Base-by-base conservation (phyloP, 2,329 filamentous ascomycete species). In the Byssoonygena ceratinophila region DNA sequence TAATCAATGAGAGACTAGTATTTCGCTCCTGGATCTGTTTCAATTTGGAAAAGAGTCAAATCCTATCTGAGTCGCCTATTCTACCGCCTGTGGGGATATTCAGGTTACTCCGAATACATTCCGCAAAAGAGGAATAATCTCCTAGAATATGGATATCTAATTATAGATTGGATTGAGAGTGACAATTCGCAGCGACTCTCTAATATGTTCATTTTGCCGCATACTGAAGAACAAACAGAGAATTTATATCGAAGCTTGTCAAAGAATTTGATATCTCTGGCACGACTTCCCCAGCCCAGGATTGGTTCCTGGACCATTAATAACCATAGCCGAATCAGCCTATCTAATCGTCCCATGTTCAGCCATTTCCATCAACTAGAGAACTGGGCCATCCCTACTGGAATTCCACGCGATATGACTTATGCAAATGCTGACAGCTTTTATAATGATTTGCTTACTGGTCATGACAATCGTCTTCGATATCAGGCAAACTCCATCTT, bases 381-480 rank as follows among this genome's bases (percentile, higher is more conserved):
- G n/a, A n/a, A n/a, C n/a, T n/a, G n/a, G n/a, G n/a, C n/a, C n/a
- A n/a, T n/a, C n/a, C n/a, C n/a, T n/a, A n/a, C n/a, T n/a, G n/a
- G n/a, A n/a, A n/a, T n/a, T n/a, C n/a, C n/a, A n/a, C n/a, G n/a
- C n/a, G n/a, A n/a, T n/a, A n/a, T n/a, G n/a, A n/a, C n/a, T n/a
- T n/a, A n/a, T n/a, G n/a, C n/a, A n/a, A n/a, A n/a, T n/a, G n/a
- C n/a, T n/a, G n/a, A 62, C 25, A 55, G 56, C 39, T 60, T 59
- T 47, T 55, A 59, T 37, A 45, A 55, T 18, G 62, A 60, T 54
- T 57, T 58, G n/a, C 51, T 64, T 23, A 52, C 39, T 34, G 52
- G 37, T 25, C 58, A 63, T 46, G 59, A 63, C 52, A 60, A 58
- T 40, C 57, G 57, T n/a, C 49, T 64, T 20, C 51, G 45, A 9